Evolutionary conservation across 305 asterid species (phyloP).

Genomic region (Solanum hybrid): DNA sequence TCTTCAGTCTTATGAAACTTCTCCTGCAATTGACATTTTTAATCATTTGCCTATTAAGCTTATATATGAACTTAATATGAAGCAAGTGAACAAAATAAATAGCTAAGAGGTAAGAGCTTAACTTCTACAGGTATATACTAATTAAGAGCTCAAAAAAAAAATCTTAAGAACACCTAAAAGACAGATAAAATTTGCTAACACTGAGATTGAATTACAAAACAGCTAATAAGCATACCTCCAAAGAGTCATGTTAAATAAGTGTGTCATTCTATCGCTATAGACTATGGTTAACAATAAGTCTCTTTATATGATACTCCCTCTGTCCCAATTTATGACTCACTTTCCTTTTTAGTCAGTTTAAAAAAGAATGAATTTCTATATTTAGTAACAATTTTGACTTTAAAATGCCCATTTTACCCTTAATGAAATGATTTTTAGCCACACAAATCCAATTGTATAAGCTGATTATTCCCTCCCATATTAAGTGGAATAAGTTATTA

Average conservation of each 20-base stretch:
- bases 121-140: neutral
- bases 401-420: neutral
- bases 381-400: neutral
- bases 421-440: neutral
- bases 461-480: neutral
- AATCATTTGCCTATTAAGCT: neutral
- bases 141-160: neutral
- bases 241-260: neutral
- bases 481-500: neutral
- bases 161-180: neutral
- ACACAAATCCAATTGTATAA: neutral
- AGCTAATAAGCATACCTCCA: neutral
- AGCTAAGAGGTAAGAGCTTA: neutral
- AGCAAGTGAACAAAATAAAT: neutral
- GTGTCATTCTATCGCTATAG: neutral
- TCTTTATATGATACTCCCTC: neutral
- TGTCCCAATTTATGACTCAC: neutral
- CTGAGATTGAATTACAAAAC: neutral
- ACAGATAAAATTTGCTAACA: neutral
- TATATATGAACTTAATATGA: neutral
- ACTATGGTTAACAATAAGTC: neutral
- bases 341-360: neutral
- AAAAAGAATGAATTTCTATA: neutral
- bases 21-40: conserved; percentile 10
- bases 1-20: conserved; percentile 30